Evolutionary conservation across 495 filamentous ascomycete species (phyloP), one percentile per base, ranked within the genome.

Genomic region (Extremus antarcticus): DNA sequence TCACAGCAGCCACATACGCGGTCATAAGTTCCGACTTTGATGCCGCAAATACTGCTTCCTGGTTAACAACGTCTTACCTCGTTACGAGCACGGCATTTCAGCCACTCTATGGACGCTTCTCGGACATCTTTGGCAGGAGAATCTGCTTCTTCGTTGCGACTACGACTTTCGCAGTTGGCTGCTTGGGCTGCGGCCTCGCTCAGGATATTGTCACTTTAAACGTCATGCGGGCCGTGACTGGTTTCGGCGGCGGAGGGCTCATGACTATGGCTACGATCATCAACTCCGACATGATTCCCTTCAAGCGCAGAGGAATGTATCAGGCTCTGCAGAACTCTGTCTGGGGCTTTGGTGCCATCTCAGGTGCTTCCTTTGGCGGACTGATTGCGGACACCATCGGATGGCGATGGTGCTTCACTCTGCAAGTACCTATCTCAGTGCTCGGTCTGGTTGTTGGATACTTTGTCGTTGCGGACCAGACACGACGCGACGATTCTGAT

Each of bases 251-350:
- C 3, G 46, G 46, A 23, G 46, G 46, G 19, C 21, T 48, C 8
- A 48, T 25, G 46, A 48, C 46, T 48, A 48, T 48, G 46, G 46
- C 46, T 23, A 48, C 46, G 9, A 48, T 48, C 46, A 25, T 48
- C 21, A 48, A 48, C 46, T 48, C 46, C 17, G 46, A 48, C 21
- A 48, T 48, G 46, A 48, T 48, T 24, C 46, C 46, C 4, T 48
- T 48, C 20, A 3, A 21, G 25, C 46, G 46, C 3, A 10, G 46
- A 11, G 46, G 46, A 7, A 24, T 48, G 46, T 48, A 48, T 48
- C 19, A 48, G 24, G 46, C 46, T 10, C 21, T 48, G 9, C 46
- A 48, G 24, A 48, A 48, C 20, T 24, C 46, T 3, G 46, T 48
- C 20, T 48, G 23, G 20, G 46, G 46, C 24, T 24, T 25, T 15